Conservation (phyloP, 2,329 filamentous ascomycete genomes). For the Aspergillus fructus region DNA sequence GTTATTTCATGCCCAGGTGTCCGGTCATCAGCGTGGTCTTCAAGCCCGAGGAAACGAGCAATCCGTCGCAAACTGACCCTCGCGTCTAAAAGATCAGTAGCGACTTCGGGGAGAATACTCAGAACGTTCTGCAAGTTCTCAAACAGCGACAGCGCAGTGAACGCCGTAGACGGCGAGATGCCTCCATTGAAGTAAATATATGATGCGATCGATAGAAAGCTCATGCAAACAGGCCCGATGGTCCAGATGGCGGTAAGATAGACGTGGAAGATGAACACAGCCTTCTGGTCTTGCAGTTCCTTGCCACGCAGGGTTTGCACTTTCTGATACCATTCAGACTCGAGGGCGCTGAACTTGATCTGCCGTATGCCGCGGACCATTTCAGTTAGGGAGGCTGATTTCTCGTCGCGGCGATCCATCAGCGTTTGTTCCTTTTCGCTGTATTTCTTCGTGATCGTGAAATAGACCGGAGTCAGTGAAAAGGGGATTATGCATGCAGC, state of each 20-base stretch:
- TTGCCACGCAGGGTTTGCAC: slow-evolving; percentile 63
- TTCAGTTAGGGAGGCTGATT: slow-evolving; percentile 72
- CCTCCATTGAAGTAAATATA: slow-evolving; percentile 63
- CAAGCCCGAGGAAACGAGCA: slow-evolving; percentile 65
- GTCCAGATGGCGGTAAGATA: slow-evolving; percentile 67
- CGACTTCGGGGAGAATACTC: slow-evolving; percentile 67
- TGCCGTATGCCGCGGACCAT: slow-evolving; percentile 75
- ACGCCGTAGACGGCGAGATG: slow-evolving; percentile 70
- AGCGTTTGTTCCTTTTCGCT: slow-evolving; percentile 63
- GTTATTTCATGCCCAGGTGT: slow-evolving; percentile 58
- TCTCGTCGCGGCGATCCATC: slow-evolving; percentile 74
- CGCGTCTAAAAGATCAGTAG: slow-evolving; percentile 67
- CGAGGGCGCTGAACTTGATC: slow-evolving; percentile 78
- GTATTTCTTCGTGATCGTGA: slow-evolving; percentile 64
- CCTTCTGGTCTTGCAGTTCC: slow-evolving; percentile 66
- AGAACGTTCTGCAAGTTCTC: slow-evolving; percentile 67
- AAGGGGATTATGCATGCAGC: slow-evolving; percentile 65
- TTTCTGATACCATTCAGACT: slow-evolving; percentile 70
- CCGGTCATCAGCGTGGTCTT: slow-evolving; percentile 58
- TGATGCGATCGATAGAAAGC: slow-evolving; percentile 65
- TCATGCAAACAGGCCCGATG: slow-evolving; percentile 67
- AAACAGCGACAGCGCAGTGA: slow-evolving; percentile 73
- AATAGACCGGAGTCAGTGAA: slow-evolving; percentile 66
- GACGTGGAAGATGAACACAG: slow-evolving; percentile 63
- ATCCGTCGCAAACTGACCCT: slow-evolving; percentile 68